Evolutionary conservation across 768 basidiomycete species (phyloP).

Genomic region (Leccinellum rugosiceps): DNA sequence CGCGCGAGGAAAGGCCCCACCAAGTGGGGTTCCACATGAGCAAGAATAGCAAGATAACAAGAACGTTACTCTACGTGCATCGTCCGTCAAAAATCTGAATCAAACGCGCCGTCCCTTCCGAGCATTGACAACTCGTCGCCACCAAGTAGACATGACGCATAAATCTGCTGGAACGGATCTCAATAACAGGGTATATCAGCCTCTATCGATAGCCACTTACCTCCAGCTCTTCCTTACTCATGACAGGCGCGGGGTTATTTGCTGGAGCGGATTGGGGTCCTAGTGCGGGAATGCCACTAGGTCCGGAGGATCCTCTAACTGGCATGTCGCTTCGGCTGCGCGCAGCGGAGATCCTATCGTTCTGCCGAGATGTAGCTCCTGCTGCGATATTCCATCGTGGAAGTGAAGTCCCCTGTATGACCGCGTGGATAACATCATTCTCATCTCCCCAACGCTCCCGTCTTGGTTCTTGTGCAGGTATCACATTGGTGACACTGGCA

Average conservation of each 20-base stretch:
- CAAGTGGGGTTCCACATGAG: neutral
- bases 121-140: slow-evolving; percentile 34
- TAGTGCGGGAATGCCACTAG: neutral
- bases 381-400: neutral
- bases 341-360: neutral
- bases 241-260: neutral
- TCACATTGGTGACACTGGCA: slow-evolving; percentile 12
- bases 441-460: neutral
- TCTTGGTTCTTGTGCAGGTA: neutral
- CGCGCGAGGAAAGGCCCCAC: neutral
- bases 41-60: neutral
- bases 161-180: slow-evolving; percentile 23
- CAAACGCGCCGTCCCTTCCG: slow-evolving; percentile 27
- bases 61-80: neutral
- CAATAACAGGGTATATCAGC: neutral
- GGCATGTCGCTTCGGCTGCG: neutral
- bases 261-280: neutral
- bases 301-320: neutral
- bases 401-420: neutral
- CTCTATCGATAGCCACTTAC: slow-evolving; percentile 8
- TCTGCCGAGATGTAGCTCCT: neutral
- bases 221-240: slow-evolving; percentile 21
- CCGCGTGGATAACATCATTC: neutral
- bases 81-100: slow-evolving; percentile 26
- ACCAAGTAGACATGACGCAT: slow-evolving; percentile 37